Base-by-base conservation (phyloP, 169 alveolate genomes). In the Plasmodium sp. region DNA sequence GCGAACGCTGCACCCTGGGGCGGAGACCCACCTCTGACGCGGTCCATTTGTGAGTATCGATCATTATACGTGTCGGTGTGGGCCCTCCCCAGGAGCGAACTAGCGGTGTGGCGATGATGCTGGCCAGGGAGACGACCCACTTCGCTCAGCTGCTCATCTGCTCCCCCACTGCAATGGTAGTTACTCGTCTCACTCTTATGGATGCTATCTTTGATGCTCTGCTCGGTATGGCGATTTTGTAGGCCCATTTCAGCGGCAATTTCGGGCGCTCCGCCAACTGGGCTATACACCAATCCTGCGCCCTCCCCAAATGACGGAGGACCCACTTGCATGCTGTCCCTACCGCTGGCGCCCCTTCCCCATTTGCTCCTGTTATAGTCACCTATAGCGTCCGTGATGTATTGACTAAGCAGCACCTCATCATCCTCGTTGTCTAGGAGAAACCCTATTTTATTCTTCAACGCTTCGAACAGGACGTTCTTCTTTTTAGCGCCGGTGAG, bases 381-480 rank as follows among this genome's bases (percentile, higher is more conserved):
- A 84, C 54, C 16, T 71, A 84, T n/a, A 33, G 54, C 56, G 12
- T 74, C 54, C 79, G 45, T 72, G 73, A 84, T 67, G 16, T 84
- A n/a, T 84, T 72, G 51, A 84, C 93, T 84, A 31, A 84, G 39
- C 16, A 45, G 10, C 45, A 33, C 14, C 10, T 84, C 93, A 18
- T 84, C 84, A 10, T 71, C 77, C 39, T 84, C 93, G 77, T 84
- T 16, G 34, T 84, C 84, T 27, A 84, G 58, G 45, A 84, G 79
- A 72, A 22, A 41, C 18, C 77, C 77, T 41, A 84, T 84, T 36
- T 84, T 84, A 45, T 71, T 73, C 54, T 84, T 84, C 14, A 84
- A 72, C 33, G 75, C 56, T 18, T 84, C 84, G 12, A 41, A 43
- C 51, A 41, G n/a, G 12, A 41, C 34, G 33, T 45, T 22, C 12